These are phyloP conservation scores for Candida tetrigidarum DNA, from an alignment of 1,139 yeast species.

Conservation along the genomic window DNA sequence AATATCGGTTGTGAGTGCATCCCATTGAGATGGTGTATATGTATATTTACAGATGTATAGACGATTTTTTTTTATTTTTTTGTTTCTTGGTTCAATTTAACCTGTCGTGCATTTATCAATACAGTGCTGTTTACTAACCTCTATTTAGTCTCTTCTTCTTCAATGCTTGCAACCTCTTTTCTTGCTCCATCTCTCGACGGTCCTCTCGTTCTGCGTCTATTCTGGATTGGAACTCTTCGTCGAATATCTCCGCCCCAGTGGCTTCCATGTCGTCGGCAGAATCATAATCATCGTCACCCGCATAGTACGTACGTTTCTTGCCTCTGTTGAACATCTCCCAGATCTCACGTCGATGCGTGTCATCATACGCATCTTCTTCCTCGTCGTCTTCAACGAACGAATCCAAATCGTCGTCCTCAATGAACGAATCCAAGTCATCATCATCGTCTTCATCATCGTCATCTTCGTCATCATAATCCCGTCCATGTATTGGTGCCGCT, in stretches of 20 bases:
- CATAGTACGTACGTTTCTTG: conserved; percentile 47
- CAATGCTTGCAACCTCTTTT: conserved; percentile 47
- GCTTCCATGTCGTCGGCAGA: conserved; percentile 96
- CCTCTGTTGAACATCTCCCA: conserved; percentile 86
- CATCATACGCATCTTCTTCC: conserved; percentile 25
- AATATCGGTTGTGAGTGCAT: conserved; percentile 18
- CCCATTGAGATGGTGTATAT: too few species aligned
- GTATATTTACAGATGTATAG: too few species aligned
- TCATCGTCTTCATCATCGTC: conserved; percentile 28
- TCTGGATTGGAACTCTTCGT: conserved; percentile 75
- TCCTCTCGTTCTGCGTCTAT: conserved; percentile 68
- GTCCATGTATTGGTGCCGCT: too few species aligned
- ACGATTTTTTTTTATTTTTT: too few species aligned
- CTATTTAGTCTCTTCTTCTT: conserved; percentile 29
- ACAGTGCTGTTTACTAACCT: too few species aligned
- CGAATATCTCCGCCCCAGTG: conserved; percentile 83
- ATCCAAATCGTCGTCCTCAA: too few species aligned
- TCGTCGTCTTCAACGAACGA: conserved; percentile 54
- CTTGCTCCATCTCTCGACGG: conserved; percentile 59
- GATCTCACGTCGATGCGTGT: conserved; percentile 81
- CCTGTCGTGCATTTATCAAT: too few species aligned
- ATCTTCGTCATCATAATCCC: too few species aligned
- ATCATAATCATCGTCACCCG: conserved; percentile 58
- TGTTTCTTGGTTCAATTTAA: neutral
- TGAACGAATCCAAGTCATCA: too few species aligned